A percentile compares a stretch with the other conserved stretches of the same genome.
Conservation (phyloP, 2,329 filamentous ascomycete species). For the Alternaria sp. region DNA sequence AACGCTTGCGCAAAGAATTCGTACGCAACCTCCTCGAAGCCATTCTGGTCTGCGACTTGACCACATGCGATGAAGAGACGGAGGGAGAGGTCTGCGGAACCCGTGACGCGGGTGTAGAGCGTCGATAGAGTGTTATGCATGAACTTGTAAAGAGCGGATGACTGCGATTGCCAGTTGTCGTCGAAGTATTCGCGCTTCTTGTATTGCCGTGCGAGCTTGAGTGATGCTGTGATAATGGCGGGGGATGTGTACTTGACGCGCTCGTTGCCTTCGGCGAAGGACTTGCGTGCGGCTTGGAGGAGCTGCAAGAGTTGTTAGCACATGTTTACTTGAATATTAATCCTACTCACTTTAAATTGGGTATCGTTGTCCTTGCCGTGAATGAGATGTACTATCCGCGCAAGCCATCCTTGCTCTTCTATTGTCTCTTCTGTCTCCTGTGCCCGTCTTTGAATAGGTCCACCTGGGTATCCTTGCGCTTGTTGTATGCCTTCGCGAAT, state of each 20-base stretch:
- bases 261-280: slow-evolving; percentile 90
- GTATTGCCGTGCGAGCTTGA: slow-evolving; percentile 87
- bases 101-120: slow-evolving; percentile 86
- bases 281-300: slow-evolving; percentile 84
- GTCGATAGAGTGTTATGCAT: slow-evolving; percentile 88
- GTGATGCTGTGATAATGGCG: slow-evolving; percentile 84
- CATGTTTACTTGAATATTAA: not conserved
- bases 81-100: slow-evolving; percentile 85
- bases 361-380: slow-evolving; percentile 86
- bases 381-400: slow-evolving; percentile 88
- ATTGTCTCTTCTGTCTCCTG: slow-evolving; percentile 95
- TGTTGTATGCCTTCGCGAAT: slow-evolving; percentile 89
- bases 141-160: slow-evolving; percentile 90
- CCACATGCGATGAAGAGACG: slow-evolving; percentile 91
- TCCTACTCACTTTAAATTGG: slow-evolving; percentile 73
- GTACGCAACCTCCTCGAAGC: slow-evolving; percentile 95
- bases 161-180: slow-evolving; percentile 76
- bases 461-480: slow-evolving; percentile 83
- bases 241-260: slow-evolving; percentile 95
- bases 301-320: slow-evolving; percentile 60
- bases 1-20: slow-evolving; percentile 99
- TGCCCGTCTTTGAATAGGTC: slow-evolving; percentile 74
- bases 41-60: slow-evolving; percentile 88
- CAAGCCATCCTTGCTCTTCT: slow-evolving; percentile 97
- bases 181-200: slow-evolving; percentile 90